phyloP scores from a whole-genome alignment of 2,329 filamentous ascomycete genomes.

The Fusarium virguliforme region DNA sequence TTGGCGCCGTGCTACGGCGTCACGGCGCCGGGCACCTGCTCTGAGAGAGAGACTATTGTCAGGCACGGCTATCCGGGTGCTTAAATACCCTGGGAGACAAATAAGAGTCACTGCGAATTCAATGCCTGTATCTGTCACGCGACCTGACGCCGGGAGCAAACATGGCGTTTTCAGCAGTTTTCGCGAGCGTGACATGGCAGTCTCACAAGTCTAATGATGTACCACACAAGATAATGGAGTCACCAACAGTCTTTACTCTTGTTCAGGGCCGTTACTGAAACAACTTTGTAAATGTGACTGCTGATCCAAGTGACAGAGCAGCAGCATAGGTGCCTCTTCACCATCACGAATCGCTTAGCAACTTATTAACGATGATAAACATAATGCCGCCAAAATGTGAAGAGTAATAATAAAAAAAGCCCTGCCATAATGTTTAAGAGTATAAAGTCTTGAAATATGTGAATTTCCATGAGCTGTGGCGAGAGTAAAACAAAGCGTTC shows the following conservation, averaged over 20 bases:
- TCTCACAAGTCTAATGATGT: neutral
- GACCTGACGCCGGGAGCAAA: neutral
- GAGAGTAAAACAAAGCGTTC: too few species aligned
- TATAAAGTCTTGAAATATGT: too few species aligned
- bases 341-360: neutral
- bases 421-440: too few species aligned
- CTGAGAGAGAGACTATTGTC: neutral
- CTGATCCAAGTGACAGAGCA: neutral
- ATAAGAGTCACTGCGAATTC: neutral
- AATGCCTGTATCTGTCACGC: neutral
- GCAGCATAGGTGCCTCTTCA: neutral
- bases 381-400: too few species aligned
- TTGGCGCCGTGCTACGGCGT: neutral
- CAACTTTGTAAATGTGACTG: neutral
- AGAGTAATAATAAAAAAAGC: too few species aligned
- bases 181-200: neutral
- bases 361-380: too few species aligned
- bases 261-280: neutral
- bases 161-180: neutral
- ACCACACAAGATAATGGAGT: neutral
- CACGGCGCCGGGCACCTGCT: neutral
- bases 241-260: neutral
- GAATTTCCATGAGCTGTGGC: too few species aligned
- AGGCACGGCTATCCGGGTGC: neutral
- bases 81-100: neutral